Base-by-base conservation (phyloP, 768 basidiomycete genomes). In the Amanita rubescens region DNA sequence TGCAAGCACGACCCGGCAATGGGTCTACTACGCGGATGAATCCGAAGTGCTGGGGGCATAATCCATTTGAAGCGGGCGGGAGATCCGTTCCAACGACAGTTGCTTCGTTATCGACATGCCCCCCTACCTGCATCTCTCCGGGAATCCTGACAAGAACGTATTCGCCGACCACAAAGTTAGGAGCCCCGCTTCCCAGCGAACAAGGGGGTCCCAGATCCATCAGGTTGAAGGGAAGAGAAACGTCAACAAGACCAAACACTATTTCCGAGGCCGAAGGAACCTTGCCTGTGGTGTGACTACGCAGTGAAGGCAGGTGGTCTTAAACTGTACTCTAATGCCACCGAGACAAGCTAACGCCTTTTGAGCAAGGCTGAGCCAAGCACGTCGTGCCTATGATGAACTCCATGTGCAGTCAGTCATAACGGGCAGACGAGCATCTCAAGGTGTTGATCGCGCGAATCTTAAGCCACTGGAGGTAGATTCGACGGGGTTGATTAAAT, bases 371-470 rank as follows among this genome's bases (percentile, higher is more conserved):
- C 8, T 8, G 27, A 30, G 27, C 41, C 12, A 94, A n/a, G 17
- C 14, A 8, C 27, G 27, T 30, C 27, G 27, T 30, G 27, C 27
- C 11, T 98, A 99, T 65, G 72, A 82, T 53, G 77, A 80, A 14
- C 75, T 95, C 41, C 74, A 78, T 27, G 93, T 94, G 27, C 78
- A 84, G 60, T 80, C 90, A 4, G 87, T 97, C 54, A 94, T 98
- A 59, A 98, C 95, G n/a, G 94, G 96, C 33, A 81, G 95, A 22
- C 82, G 96, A 11, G 84, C 88, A 20, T 90, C 93, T 2, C 96
- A 99, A 66, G 96, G 96, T 7, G 92, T 78, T n/a, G 90, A 90
- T 62, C 84, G 96, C 9, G 83, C 85, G 1, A 73, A 79, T 14
- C 76, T 98, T 34, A 79, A 84, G 59, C 90, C 94, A 1, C 76